Evolutionary conservation across 2,329 filamentous ascomycete species (phyloP), one percentile per base, ranked within the genome.

Genomic region (Xylaria hypoxylon): DNA sequence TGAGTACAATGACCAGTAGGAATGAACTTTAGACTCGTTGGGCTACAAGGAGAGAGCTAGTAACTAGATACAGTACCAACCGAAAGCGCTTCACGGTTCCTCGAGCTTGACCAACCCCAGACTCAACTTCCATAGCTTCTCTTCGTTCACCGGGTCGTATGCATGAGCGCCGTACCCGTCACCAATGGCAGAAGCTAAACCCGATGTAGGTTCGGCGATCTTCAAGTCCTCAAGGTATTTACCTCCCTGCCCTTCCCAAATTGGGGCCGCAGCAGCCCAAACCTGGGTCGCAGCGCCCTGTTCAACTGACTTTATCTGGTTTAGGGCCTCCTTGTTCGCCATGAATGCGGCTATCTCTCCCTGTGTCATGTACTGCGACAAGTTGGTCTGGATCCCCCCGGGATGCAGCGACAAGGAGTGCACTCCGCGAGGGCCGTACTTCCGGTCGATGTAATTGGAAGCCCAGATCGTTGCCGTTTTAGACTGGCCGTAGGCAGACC

Each of bases 241-340:
- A 3, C 83, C 83, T 2, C 83, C 85, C 67, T 78, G 81, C 2
- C 77, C 80, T 72, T 84, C 81, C 76, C 78, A 81, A 28, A 79
- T 79, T 58, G 75, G 77, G 2, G 72, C 77, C 2, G 82, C 69
- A 0, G 81, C 83, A 0, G 81, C 83, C 76, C 78, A 83, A 0
- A 84, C 77, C 3, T 78, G 78, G 10, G 84, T 85, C 0, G 84
- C 82, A 22, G 84, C 84, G 1, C 84, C 84, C 70, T 86, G 84
- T 28, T 76, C 78, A 3, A 35, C 0, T 72, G 45, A 66, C 62
- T 76, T 80, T 61, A 75, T 64, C 17, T 45, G 58, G 11, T 19
- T 62, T 42, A 42, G 3, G 0, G 22, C 15, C 4, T 48, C 65
- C n/a, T 38, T 13, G 38, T 68, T 53, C 2, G 13, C 31, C 24